Evolutionary conservation across 83 land plant genomes (phyloP).

Genomic region (Thuja plicata): DNA sequence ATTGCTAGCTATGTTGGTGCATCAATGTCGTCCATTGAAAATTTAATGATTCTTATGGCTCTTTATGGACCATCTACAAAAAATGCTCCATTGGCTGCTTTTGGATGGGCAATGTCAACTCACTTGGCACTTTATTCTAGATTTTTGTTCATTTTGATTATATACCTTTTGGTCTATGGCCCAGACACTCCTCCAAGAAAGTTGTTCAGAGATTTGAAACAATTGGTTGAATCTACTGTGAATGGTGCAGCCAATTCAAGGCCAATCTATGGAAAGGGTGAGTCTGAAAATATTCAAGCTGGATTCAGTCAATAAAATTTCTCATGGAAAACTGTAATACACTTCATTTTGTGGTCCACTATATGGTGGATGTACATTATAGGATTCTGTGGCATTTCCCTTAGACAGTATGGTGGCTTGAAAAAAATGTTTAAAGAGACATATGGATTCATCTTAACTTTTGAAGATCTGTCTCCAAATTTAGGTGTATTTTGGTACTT

Average conservation of each 20-base stretch:
- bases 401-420: constrained; percentile 60
- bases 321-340: constrained; percentile 41
- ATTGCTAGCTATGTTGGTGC: no score
- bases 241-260: background rate
- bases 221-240: constrained; percentile 11
- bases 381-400: constrained; percentile 54
- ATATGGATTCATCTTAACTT: constrained; percentile 82
- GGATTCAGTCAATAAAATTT: constrained; percentile 14
- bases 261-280: background rate
- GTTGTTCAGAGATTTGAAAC: constrained; percentile 33
- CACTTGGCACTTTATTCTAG: constrained; percentile 88
- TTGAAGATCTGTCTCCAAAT: constrained; percentile 88
- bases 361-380: constrained; percentile 71
- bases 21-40: no score
- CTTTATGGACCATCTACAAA: no score
- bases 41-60: no score
- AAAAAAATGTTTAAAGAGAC: constrained; percentile 82
- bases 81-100: constrained; percentile 79
- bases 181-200: constrained; percentile 78
- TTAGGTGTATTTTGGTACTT: constrained; percentile 94
- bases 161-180: constrained; percentile 66
- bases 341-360: constrained; percentile 63
- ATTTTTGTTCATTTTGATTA: constrained; percentile 57
- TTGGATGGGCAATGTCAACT: constrained; percentile 91
- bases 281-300: constrained; percentile 4